Conservation (phyloP, 1,284 basidiomycete genomes). For the Cyathus pygmaeus region DNA sequence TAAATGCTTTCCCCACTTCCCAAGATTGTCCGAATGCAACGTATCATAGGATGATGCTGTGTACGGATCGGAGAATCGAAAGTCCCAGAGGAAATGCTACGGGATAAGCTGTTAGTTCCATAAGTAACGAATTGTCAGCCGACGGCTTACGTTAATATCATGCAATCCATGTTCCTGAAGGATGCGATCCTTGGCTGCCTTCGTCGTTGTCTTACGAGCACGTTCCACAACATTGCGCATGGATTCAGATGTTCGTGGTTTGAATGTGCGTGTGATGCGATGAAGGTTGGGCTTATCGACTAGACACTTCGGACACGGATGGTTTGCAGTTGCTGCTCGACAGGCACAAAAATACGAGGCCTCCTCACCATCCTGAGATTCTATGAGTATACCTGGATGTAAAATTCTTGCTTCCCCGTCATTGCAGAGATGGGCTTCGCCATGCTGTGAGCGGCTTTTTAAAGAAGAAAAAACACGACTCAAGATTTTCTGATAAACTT, state of each 20-base stretch:
- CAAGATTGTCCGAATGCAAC: background rate
- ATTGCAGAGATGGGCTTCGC: background rate
- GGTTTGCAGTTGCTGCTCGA: background rate
- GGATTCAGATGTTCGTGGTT: background rate
- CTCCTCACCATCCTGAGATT: background rate
- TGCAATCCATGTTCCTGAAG: background rate
- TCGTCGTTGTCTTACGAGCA: background rate
- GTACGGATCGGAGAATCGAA: slow-evolving; percentile 20
- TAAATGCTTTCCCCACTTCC: background rate
- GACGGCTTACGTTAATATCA: background rate
- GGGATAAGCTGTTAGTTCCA: no score
- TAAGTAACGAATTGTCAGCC: no score
- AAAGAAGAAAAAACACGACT: background rate
- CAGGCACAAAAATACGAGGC: background rate
- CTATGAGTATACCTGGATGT: background rate
- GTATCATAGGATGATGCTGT: slow-evolving; percentile 12
- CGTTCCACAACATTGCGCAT: background rate
- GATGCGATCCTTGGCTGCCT: background rate
- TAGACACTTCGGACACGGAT: background rate
- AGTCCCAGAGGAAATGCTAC: slow-evolving; percentile 22
- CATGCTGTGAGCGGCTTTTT: background rate
- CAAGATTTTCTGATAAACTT: background rate
- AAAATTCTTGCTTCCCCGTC: background rate
- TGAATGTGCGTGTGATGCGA: background rate
- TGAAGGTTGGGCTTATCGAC: background rate